Base-by-base conservation (phyloP, 139 green algal species). In the Chloropicon primus region DNA sequence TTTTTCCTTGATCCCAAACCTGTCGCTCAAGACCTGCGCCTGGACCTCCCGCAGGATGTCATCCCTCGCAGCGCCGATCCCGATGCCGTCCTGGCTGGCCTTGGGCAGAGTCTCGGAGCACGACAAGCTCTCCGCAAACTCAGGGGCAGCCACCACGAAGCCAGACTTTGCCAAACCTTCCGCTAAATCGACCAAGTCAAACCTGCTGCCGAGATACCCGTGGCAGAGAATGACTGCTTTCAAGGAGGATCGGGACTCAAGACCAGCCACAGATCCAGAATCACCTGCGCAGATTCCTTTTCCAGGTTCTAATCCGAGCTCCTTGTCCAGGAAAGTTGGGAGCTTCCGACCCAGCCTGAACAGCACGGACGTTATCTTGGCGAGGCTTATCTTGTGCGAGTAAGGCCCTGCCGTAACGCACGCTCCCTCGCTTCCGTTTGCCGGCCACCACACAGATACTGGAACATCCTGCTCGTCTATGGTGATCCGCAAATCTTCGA, bases 101-200 rank as follows among this genome's bases (percentile, higher is more conserved):
- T 62, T 62, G 5, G 41, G 41, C 41, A 62, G 41, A 62, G 41
- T 62, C 41, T 5, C 41, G 5, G 41, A 17, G 17, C 17, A n/a
- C 17, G 26, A 24, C 2, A 77, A 25, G 5, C 22, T 21, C 74
- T 77, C 74, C 24, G 26, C 26, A 27, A 77, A 77, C 25, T 77
- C 74, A 17, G 74, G 74, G 5, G 74, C 21, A 21, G 3, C 2
- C 5, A 54, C 74, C 24, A 77, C 22, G 5, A 62, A 71, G 74
- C 74, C 74, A 24, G 26, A 10, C 26, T 3, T 29, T 10, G 74
- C 74, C 24, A 77, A 25, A 3, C 10, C 74, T 21, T 77, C 74
- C 23, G 74, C 74, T 22, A 54, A 77, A 25, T 77, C 74, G 10
- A 77, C 74, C 5, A 77, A 25, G 74, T 77, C 74, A 25, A 54